phyloP scores from a whole-genome alignment of 2,329 filamentous ascomycete genomes.

The Neonectria faginata region DNA sequence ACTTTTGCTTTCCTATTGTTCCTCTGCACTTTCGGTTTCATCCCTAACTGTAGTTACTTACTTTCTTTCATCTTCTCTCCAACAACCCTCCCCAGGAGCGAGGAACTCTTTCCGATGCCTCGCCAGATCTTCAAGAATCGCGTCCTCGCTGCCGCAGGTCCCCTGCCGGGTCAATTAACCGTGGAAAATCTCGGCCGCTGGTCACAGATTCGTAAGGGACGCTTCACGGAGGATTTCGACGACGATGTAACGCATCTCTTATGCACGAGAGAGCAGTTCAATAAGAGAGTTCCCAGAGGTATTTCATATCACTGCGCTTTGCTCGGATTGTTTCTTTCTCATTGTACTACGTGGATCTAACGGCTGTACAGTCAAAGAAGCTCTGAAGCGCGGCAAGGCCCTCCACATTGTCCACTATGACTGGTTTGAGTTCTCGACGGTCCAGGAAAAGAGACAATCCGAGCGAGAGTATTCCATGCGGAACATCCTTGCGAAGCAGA shows the following conservation, averaged over 20 bases:
- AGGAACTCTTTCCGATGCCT: slow-evolving; percentile 42
- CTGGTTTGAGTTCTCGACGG: slow-evolving; percentile 64
- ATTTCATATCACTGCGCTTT: slow-evolving; percentile 1
- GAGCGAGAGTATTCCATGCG: slow-evolving; percentile 58
- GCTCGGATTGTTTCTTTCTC: neutral
- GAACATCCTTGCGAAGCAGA: slow-evolving; percentile 45
- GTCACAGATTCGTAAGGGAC: slow-evolving; percentile 72
- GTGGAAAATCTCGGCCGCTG: slow-evolving; percentile 72
- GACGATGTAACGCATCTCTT: slow-evolving; percentile 78
- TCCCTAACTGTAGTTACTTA: neutral
- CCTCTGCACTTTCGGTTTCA: neutral
- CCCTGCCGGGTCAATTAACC: slow-evolving; percentile 62
- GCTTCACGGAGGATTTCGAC: slow-evolving; percentile 63
- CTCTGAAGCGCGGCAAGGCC: slow-evolving; percentile 50
- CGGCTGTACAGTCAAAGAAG: slow-evolving; percentile 51
- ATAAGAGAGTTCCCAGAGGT: slow-evolving; percentile 55
- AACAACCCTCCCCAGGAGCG: neutral
- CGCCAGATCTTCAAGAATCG: slow-evolving; percentile 63
- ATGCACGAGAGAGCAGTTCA: slow-evolving; percentile 71
- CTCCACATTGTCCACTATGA: slow-evolving; percentile 60
- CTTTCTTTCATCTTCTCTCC: neutral
- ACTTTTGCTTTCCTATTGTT: neutral
- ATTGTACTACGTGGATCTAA: slow-evolving; percentile 2
- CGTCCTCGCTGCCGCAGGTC: slow-evolving; percentile 68
- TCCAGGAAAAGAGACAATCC: slow-evolving; percentile 47